Percentiles rank a stretch among this genome's conserved stretches.
These are phyloP conservation scores for Helicocarpus griseus DNA, from an alignment of 2,329 filamentous ascomycete species.

Conservation along the genomic window DNA sequence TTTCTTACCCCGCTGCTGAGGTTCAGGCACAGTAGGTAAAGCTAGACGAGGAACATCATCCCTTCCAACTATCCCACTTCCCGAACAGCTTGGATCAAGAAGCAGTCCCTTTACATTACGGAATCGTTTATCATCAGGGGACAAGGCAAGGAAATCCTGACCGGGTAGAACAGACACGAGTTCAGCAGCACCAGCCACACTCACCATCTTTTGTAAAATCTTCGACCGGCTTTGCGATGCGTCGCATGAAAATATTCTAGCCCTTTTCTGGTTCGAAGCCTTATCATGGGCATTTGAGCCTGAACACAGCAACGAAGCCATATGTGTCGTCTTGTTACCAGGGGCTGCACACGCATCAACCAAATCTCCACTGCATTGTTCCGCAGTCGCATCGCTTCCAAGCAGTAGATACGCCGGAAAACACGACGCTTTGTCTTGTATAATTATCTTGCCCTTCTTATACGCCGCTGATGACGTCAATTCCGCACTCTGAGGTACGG, in stretches of 20 bases:
- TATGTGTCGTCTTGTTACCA: conserved; percentile 93
- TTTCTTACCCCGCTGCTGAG: conserved; percentile 30
- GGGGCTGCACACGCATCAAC: conserved; percentile 93
- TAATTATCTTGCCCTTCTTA: conserved; percentile 64
- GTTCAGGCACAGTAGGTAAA: conserved; percentile 47
- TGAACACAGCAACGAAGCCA: conserved; percentile 59
- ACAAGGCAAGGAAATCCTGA: conserved; percentile 71
- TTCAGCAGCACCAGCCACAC: conserved; percentile 58
- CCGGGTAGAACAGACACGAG: conserved; percentile 60
- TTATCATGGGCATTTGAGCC: conserved; percentile 15
- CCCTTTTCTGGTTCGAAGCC: conserved; percentile 17
- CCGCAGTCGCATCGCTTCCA: conserved; percentile 39
- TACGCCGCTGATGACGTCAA: conserved; percentile 68
- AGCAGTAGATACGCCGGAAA: conserved; percentile 87
- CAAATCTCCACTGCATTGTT: conserved; percentile 49
- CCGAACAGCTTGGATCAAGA: conserved; percentile 89
- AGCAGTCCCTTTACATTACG: conserved; percentile 68
- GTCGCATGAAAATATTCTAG: conserved; percentile 44
- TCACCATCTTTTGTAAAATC: conserved; percentile 77
- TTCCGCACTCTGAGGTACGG: conserved; percentile 61
- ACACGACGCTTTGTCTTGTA: conserved; percentile 95
- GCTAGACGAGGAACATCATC: conserved; percentile 65
- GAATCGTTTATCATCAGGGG: conserved; percentile 55
- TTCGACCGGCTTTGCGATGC: conserved; percentile 48
- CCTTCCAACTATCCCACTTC: conserved; percentile 84